Evolutionary conservation across 805 yeast genomes (phyloP).

Genomic region (Sungouiozyma ichnusensis): DNA sequence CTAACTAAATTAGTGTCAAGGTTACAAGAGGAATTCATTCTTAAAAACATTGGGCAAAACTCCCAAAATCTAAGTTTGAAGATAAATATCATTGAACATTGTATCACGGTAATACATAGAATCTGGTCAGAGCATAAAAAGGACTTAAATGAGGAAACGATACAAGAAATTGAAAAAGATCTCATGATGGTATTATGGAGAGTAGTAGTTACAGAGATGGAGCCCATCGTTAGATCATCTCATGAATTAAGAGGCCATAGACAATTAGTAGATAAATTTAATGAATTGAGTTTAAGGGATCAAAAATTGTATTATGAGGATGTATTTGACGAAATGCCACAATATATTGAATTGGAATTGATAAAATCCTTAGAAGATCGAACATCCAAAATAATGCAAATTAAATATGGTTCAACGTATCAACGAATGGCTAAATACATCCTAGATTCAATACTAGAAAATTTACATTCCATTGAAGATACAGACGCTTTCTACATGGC

Average conservation of each 20-base stretch:
- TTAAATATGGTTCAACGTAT: slow-evolving; percentile 11
- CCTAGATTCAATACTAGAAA: slow-evolving; percentile 34
- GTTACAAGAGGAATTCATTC: slow-evolving; percentile 26
- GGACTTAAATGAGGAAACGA: slow-evolving; percentile 10
- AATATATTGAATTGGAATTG: slow-evolving; percentile 28
- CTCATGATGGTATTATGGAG: slow-evolving; percentile 42
- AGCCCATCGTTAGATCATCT: slow-evolving; percentile 3
- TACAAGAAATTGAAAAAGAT: slow-evolving; percentile 32
- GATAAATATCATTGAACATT: slow-evolving; percentile 15
- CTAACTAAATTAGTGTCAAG: slow-evolving; percentile 23
- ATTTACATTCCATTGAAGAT: slow-evolving; percentile 62
- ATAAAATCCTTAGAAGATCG: slow-evolving; percentile 29
- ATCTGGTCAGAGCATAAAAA: slow-evolving; percentile 14
- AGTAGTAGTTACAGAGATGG: slow-evolving; percentile 32
- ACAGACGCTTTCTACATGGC: slow-evolving; percentile 64
- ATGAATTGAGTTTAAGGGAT: slow-evolving; percentile 22
- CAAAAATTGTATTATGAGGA: slow-evolving; percentile 27
- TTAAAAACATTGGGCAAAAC: slow-evolving; percentile 17
- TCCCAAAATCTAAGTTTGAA: slow-evolving; percentile 11
- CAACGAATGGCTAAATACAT: slow-evolving; percentile 64
- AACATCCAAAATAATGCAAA: slow-evolving; percentile 17
- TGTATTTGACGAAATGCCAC: slow-evolving; percentile 37
- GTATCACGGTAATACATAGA: slow-evolving; percentile 10
- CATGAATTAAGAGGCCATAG: slow-evolving; percentile 14
- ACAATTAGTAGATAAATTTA: slow-evolving; percentile 28